These are phyloP conservation scores for Neopestalotiopsis clavispora DNA, from an alignment of 2,329 filamentous ascomycete genomes.

Conservation along the genomic window DNA sequence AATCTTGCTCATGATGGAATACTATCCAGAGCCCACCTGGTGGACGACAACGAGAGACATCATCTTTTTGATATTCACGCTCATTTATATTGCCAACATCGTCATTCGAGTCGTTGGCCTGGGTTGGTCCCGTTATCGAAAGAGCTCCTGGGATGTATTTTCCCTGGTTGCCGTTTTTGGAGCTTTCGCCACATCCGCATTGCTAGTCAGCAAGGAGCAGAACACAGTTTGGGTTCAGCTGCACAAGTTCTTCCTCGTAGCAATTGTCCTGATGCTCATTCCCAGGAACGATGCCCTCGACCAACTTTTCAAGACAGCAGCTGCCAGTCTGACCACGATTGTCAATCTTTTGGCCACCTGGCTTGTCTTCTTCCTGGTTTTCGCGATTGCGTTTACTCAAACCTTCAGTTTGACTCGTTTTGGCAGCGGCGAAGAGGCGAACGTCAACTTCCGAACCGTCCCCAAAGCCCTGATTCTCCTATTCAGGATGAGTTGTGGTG, in stretches of 20 bases:
- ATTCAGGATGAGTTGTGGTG: conserved; percentile 90
- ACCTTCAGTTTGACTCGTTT: conserved; percentile 95
- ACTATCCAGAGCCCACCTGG: conserved; percentile 71
- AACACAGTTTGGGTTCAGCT: conserved; percentile 74
- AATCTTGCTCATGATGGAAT: conserved; percentile 83
- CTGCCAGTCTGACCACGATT: conserved; percentile 89
- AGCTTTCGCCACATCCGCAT: conserved; percentile 79
- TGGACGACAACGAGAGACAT: conserved; percentile 77
- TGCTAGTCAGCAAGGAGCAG: conserved; percentile 68
- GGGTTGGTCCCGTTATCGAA: conserved; percentile 88
- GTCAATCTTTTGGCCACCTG: conserved; percentile 92
- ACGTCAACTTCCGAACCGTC: conserved; percentile 91
- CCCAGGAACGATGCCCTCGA: conserved; percentile 96
- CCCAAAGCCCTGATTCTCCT: conserved; percentile 92
- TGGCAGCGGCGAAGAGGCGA: conserved; percentile 70
- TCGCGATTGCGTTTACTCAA: conserved; percentile 94
- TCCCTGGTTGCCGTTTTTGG: conserved; percentile 80
- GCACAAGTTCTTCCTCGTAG: conserved; percentile 93
- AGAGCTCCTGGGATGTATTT: conserved; percentile 95
- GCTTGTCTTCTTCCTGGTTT: conserved; percentile 96
- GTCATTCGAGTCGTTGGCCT: conserved; percentile 84
- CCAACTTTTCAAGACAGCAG: conserved; percentile 97
- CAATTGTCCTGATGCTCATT: conserved; percentile 87
- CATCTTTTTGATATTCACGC: conserved; percentile 80
- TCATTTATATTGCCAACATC: conserved; percentile 84